Base-by-base conservation (phyloP, 768 basidiomycete genomes). In the Calocybe indica region DNA sequence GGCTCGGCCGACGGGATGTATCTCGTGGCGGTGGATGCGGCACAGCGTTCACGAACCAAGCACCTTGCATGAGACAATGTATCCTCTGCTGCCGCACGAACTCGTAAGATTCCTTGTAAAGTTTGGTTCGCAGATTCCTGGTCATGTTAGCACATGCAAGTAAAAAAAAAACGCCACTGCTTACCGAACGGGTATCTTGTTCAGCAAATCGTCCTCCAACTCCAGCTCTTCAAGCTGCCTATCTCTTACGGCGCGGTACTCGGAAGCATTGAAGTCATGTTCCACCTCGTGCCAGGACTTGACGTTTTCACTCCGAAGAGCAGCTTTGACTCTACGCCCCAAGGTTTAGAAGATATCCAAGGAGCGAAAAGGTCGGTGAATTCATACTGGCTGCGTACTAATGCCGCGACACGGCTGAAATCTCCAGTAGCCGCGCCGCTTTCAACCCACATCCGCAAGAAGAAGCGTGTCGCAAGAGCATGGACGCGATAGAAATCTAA, bases 401-500 rank as follows among this genome's bases (percentile, higher is more conserved):
- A 70, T 5, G 82, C 85, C 32, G 79, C 77, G 7, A 95, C 82
- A 7, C 93, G 82, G 33, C 76, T 72, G 53, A 92, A 91, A 64
- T 95, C 92, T 13, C 73, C 82, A 9, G 63, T 58, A 3, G 85
- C 81, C 1, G 92, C 87, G 9, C 85, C 83, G 57, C 87, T 88
- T 61, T 95, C 92, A 55, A 75, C 79, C 91, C 90, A 95, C 82
- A 95, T 92, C 32, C 89, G 79, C n/a, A 91, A 68, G 66, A 94
- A 94, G 70, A 94, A 93, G 40, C 79, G 79, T 3, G 84, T 81
- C 5, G 87, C 86, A n/a, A 92, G 68, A 7, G 76, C 70, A 63
- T 96, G 92, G 5, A 92, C 83, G 52, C 76, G 82, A 59, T 78
- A 75, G 58, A 93, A 89, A 55, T 88, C 88, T 53, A 94, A 74